These are phyloP conservation scores for Xerocomellus amylosporus DNA, from an alignment of 768 basidiomycete species.

Conservation along the genomic window DNA sequence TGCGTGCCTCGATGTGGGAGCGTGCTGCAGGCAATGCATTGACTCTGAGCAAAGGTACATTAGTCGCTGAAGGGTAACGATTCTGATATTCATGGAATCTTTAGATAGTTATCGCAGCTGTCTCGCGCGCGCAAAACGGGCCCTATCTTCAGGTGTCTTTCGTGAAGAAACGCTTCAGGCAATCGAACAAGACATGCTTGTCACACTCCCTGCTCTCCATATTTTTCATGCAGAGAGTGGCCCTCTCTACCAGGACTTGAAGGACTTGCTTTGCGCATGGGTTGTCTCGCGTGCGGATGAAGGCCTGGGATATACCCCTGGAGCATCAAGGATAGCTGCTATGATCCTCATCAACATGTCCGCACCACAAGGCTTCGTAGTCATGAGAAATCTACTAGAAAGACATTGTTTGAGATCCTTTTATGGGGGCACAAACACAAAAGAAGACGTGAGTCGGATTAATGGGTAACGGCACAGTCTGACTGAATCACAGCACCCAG, in stretches of 20 bases:
- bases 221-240: constrained; percentile 77
- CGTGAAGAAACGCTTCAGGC: constrained; percentile 56
- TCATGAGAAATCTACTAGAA: constrained; percentile 83
- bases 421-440: constrained; percentile 65
- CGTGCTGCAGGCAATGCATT: constrained; percentile 81
- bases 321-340: constrained; percentile 72
- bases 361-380: constrained; percentile 68
- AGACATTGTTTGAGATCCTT: constrained; percentile 84
- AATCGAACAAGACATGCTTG: constrained; percentile 73
- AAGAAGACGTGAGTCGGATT: constrained; percentile 69
- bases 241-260: constrained; percentile 77
- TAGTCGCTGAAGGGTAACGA: constrained; percentile 1
- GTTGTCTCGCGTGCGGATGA: constrained; percentile 82
- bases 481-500: constrained; percentile 41
- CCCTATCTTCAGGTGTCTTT: constrained; percentile 62
- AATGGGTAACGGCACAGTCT: constrained; percentile 21
- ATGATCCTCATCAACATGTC: constrained; percentile 88
- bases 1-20: constrained; percentile 81
- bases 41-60: constrained; percentile 74
- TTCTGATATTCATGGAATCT: constrained; percentile 1
- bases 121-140: constrained; percentile 69
- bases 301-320: constrained; percentile 69
- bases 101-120: constrained; percentile 69
- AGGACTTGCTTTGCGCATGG: constrained; percentile 85
- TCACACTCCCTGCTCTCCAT: constrained; percentile 73